Percentiles rank a stretch among this genome's conserved stretches.
Conservation (phyloP, 352 stramenopile species). For the Globisporangium yorkense region DNA sequence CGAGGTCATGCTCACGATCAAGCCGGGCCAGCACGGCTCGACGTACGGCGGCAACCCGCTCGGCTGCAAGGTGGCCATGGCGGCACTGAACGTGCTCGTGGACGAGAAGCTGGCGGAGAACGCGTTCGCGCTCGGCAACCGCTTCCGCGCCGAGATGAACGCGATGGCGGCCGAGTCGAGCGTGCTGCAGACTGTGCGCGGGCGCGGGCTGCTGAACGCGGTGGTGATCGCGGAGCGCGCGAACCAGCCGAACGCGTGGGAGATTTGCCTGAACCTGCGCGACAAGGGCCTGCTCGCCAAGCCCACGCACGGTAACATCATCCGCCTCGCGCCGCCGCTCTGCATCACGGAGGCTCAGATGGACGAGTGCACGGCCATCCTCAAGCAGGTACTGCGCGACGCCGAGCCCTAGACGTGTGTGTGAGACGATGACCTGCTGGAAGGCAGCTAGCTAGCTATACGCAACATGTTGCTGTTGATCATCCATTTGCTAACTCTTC, state of each 20-base stretch:
- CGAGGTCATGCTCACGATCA: slow-evolving; percentile 98
- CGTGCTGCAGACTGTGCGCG: slow-evolving; percentile 84
- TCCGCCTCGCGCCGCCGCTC: slow-evolving; percentile 94
- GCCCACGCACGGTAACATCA: slow-evolving; percentile 98
- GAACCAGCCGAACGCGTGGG: slow-evolving; percentile 86
- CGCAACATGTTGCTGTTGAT: too few relatives aligned
- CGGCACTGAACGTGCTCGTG: slow-evolving; percentile 88
- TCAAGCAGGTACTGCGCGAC: slow-evolving; percentile 66
- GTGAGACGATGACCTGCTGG: too few relatives aligned
- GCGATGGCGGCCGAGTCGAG: slow-evolving; percentile 44
- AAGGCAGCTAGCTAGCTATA: too few relatives aligned
- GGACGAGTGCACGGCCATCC: slow-evolving; percentile 87
- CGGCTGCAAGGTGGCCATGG: slow-evolving; percentile 96
- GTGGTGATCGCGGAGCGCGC: slow-evolving; percentile 95
- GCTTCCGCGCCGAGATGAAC: slow-evolving; percentile 89
- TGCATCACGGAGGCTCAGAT: slow-evolving; percentile 93
- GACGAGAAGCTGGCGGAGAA: slow-evolving; percentile 97
- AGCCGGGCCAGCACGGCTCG: slow-evolving; percentile 95
- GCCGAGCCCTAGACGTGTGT: slow-evolving; percentile 42
- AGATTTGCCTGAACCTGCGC: slow-evolving; percentile 95
- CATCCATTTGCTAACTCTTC: not conserved
- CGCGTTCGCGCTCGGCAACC: slow-evolving; percentile 89
- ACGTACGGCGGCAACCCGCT: slow-evolving; percentile 98
- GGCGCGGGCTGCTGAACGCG: slow-evolving; percentile 96
- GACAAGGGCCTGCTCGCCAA: slow-evolving; percentile 97